Evolutionary conservation across 140 eudicot species (phyloP).

Genomic region (Oenanthe javanica): DNA sequence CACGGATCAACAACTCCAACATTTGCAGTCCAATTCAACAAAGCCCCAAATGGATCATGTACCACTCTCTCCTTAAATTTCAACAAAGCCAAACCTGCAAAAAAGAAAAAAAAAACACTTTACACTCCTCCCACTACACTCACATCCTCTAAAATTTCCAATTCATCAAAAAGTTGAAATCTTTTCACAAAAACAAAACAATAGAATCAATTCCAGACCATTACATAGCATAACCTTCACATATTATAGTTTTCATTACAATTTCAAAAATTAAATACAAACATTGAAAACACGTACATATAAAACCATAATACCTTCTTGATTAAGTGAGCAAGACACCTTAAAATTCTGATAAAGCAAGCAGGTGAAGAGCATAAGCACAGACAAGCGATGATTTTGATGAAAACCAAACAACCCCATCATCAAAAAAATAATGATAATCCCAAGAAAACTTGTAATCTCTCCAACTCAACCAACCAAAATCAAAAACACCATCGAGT

Average conservation of each 20-base stretch:
- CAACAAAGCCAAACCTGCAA: slow-evolving; percentile 57
- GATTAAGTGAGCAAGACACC: slow-evolving; percentile 51
- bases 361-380: slow-evolving; percentile 24
- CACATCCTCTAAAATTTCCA: not conserved
- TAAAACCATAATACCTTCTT: slow-evolving; percentile 52
- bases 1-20: slow-evolving; percentile 52
- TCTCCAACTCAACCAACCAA: slow-evolving; percentile 1
- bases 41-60: slow-evolving; percentile 70
- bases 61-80: slow-evolving; percentile 55
- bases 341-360: slow-evolving; percentile 29
- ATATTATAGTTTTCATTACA: not conserved
- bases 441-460: not conserved
- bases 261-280: no score
- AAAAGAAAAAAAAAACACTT: not conserved
- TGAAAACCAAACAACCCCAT: slow-evolving; percentile 25
- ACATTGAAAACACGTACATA: not conserved
- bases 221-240: not conserved
- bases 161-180: not conserved
- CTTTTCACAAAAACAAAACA: not conserved
- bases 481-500: slow-evolving; percentile 6
- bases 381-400: slow-evolving; percentile 14
- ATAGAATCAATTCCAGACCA: not conserved
- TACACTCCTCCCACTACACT: not conserved
- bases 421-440: slow-evolving; percentile 19
- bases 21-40: slow-evolving; percentile 62